Evolutionary conservation across 768 basidiomycete species (phyloP).

Genomic region (Collybia mongolica): DNA sequence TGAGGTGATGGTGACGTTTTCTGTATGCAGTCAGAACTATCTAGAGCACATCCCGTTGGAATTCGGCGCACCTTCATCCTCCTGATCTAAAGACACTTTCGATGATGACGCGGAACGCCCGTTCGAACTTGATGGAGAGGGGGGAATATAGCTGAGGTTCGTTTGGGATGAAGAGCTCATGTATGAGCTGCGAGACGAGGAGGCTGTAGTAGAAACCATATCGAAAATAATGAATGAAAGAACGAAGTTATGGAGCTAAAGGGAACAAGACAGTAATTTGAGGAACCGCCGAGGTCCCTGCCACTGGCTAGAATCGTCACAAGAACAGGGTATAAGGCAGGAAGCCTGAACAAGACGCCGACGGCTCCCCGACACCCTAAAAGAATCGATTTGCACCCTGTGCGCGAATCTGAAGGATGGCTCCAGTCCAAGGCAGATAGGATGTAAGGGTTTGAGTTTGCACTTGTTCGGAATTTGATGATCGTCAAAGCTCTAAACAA

Average conservation of each 20-base stretch:
- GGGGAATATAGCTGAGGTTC: conserved; percentile 31
- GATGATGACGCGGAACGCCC: conserved; percentile 50
- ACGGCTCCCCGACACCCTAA: conserved; percentile 42
- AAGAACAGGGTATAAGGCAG: conserved; percentile 41
- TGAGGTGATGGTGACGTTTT: conserved; percentile 71
- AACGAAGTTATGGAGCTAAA: conserved; percentile 16
- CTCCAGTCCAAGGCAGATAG: conserved; percentile 16
- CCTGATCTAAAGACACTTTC: conserved; percentile 48
- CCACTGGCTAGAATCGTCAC: conserved; percentile 37
- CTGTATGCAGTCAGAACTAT: conserved; percentile 33
- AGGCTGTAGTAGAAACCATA: conserved; percentile 35
- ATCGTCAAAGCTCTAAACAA: background rate
- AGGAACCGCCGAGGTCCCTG: conserved; percentile 56
- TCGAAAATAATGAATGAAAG: conserved; percentile 20
- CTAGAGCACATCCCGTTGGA: conserved; percentile 8
- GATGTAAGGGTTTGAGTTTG: conserved; percentile 8
- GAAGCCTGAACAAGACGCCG: conserved; percentile 41
- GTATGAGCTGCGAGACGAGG: conserved; percentile 31
- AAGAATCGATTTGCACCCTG: conserved; percentile 18
- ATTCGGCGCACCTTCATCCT: conserved; percentile 59
- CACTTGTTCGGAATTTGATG: conserved; percentile 12
- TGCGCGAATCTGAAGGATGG: conserved; percentile 13
- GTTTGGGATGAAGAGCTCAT: conserved; percentile 30
- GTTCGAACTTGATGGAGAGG: conserved; percentile 36
- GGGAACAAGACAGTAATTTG: conserved; percentile 19